Evolutionary conservation across 208 protist species (phyloP).

Genomic region (Leishmania mexicana): DNA sequence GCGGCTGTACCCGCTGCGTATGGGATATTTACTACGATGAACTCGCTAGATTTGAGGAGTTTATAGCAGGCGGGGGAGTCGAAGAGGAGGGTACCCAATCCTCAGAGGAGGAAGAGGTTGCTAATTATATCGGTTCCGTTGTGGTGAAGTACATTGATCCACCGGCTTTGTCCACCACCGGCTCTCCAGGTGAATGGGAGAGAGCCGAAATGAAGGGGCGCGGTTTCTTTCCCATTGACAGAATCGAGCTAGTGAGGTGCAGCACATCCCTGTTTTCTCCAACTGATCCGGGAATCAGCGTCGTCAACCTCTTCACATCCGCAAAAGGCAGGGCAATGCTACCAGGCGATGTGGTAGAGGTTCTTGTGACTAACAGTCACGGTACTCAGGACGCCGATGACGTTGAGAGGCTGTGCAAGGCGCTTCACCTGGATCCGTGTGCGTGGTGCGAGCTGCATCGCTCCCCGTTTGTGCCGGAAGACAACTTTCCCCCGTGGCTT

Average conservation of each 20-base stretch:
- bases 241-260: conserved; percentile 9
- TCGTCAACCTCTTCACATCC: conserved; percentile 27
- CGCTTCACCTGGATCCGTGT: conserved; percentile 51
- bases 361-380: conserved; percentile 69
- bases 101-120: conserved; percentile 24
- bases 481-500: conserved; percentile 83
- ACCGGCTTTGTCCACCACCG: not conserved
- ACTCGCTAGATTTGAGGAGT: conserved; percentile 55
- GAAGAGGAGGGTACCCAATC: conserved; percentile 23
- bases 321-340: conserved; percentile 13
- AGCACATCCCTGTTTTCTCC: conserved; percentile 18
- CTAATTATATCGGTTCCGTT: conserved; percentile 74
- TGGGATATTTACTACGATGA: conserved; percentile 92
- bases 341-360: conserved; percentile 77
- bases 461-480: conserved; percentile 81
- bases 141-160: conserved; percentile 59
- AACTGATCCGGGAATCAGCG: conserved; percentile 23
- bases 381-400: conserved; percentile 29
- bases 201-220: conserved; percentile 17
- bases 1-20: conserved; percentile 85
- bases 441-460: conserved; percentile 67
- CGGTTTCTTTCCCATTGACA: conserved; percentile 24
- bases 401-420: conserved; percentile 62
- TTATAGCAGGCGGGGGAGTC: conserved; percentile 23
- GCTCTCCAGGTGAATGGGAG: conserved; percentile 4